Evolutionary conservation across 2,329 filamentous ascomycete genomes (phyloP).

Genomic region (Nothophoma quercina): DNA sequence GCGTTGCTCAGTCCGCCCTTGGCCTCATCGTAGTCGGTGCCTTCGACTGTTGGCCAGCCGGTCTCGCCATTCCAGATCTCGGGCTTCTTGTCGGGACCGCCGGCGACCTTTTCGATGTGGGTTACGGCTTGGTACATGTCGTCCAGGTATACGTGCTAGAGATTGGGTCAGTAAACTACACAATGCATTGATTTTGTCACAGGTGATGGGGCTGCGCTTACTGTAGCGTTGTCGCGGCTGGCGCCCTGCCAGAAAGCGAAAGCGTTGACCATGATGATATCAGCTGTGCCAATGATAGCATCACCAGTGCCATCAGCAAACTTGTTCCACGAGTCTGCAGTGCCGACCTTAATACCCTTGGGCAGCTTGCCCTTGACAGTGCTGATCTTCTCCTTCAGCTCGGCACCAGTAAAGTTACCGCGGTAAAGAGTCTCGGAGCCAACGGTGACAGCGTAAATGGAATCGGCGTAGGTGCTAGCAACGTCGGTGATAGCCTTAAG

Average conservation of each 20-base stretch:
- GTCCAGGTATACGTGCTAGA: slow-evolving; percentile 71
- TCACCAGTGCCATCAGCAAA: slow-evolving; percentile 73
- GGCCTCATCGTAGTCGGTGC: slow-evolving; percentile 68
- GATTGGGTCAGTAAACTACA: no score
- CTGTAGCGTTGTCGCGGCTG: slow-evolving; percentile 64
- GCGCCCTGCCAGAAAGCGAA: slow-evolving; percentile 78
- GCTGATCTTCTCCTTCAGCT: slow-evolving; percentile 68
- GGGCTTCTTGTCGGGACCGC: slow-evolving; percentile 59
- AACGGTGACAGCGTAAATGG: slow-evolving; percentile 73
- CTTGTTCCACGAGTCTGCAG: slow-evolving; percentile 78
- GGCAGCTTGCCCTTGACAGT: slow-evolving; percentile 65
- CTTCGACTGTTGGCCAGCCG: slow-evolving; percentile 52
- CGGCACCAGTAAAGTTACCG: slow-evolving; percentile 67
- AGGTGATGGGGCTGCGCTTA: no score
- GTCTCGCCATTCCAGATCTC: slow-evolving; percentile 61
- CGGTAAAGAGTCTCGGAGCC: slow-evolving; percentile 76
- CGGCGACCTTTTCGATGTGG: slow-evolving; percentile 67
- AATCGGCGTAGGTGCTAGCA: slow-evolving; percentile 59
- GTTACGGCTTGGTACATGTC: slow-evolving; percentile 70
- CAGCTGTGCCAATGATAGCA: slow-evolving; percentile 67
- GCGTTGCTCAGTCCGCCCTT: slow-evolving; percentile 67
- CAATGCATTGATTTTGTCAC: no score
- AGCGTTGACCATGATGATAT: slow-evolving; percentile 70
- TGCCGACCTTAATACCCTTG: slow-evolving; percentile 65
- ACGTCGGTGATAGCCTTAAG: slow-evolving; percentile 63